A percentile compares a stretch with the other conserved stretches of the same genome.
These are phyloP conservation scores for Erodium texanum DNA, from an alignment of 441 rosid genomes.

Conservation along the genomic window DNA sequence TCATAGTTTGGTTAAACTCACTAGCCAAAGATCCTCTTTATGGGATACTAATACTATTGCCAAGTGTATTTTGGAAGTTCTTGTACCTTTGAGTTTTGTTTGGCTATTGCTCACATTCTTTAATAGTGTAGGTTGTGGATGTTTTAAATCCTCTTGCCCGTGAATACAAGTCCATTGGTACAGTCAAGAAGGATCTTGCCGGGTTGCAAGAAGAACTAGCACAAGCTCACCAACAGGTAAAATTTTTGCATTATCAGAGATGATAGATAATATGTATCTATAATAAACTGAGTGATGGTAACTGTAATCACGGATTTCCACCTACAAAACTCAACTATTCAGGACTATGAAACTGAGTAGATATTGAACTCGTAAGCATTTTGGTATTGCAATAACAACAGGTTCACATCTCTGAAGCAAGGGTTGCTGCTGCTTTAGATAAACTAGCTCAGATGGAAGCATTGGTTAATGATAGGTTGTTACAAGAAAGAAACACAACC, in stretches of 20 bases:
- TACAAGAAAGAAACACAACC: slow-evolving; percentile 43
- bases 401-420: slow-evolving; percentile 93
- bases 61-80: too few species aligned
- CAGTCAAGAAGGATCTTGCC: slow-evolving; percentile 81
- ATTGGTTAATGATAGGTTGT: slow-evolving; percentile 69
- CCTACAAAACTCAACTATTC: too few species aligned
- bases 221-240: slow-evolving; percentile 79
- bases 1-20: slow-evolving; percentile 3
- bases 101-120: slow-evolving; percentile 19
- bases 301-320: too few species aligned
- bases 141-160: slow-evolving; percentile 92
- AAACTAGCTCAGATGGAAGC: slow-evolving; percentile 90
- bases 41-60: too few species aligned
- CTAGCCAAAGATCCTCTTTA: too few species aligned
- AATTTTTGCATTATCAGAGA: neutral
- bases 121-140: slow-evolving; percentile 60
- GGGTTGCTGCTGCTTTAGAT: slow-evolving; percentile 77
- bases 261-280: neutral
- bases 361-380: neutral
- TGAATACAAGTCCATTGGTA: slow-evolving; percentile 80
- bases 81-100: neutral
- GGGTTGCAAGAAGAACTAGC: slow-evolving; percentile 71
- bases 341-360: neutral
- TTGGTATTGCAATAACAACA: slow-evolving; percentile 28
- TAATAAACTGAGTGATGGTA: neutral